These are phyloP conservation scores for Aaosphaeria arxii DNA, from an alignment of 2,329 filamentous ascomycete genomes.

Conservation along the genomic window DNA sequence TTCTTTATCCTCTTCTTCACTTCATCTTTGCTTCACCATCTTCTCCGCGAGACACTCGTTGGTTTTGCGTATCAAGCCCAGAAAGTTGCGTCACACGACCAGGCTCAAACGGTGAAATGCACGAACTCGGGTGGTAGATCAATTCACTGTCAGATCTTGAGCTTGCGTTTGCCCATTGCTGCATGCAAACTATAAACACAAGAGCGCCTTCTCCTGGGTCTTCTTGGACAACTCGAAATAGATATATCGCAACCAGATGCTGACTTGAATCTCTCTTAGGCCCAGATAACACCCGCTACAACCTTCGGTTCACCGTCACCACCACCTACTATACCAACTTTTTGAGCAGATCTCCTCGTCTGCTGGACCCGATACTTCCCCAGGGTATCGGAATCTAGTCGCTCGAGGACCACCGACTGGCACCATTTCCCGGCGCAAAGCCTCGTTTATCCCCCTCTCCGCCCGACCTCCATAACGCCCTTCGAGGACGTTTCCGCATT, in stretches of 20 bases:
- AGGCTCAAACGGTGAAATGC: too few relatives aligned
- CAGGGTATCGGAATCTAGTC: conserved; percentile 80
- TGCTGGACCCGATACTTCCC: conserved; percentile 80
- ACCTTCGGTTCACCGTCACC: conserved; percentile 25
- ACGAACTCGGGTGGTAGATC: too few relatives aligned
- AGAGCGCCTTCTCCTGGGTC: too few relatives aligned
- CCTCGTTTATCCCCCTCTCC: conserved; percentile 77
- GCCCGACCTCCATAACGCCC: conserved; percentile 89
- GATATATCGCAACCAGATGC: background rate
- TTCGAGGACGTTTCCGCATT: conserved; percentile 58
- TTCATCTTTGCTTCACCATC: background rate
- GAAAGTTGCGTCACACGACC: too few relatives aligned
- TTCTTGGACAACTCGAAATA: background rate
- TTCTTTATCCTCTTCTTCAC: background rate
- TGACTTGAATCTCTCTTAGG: conserved; percentile 38
- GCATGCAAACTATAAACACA: too few relatives aligned
- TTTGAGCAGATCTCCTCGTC: conserved; percentile 65
- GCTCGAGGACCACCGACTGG: conserved; percentile 61
- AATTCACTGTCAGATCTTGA: too few relatives aligned
- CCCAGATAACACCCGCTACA: conserved; percentile 64
- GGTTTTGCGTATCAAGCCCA: too few relatives aligned
- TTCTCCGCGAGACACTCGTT: too few relatives aligned
- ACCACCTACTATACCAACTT: conserved; percentile 21
- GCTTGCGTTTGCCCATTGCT: too few relatives aligned
- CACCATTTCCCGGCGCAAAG: conserved; percentile 87